Percentiles rank a stretch among this genome's conserved stretches.
Conservation (phyloP, 2,329 filamentous ascomycete species). For the Microcera coccophila region DNA sequence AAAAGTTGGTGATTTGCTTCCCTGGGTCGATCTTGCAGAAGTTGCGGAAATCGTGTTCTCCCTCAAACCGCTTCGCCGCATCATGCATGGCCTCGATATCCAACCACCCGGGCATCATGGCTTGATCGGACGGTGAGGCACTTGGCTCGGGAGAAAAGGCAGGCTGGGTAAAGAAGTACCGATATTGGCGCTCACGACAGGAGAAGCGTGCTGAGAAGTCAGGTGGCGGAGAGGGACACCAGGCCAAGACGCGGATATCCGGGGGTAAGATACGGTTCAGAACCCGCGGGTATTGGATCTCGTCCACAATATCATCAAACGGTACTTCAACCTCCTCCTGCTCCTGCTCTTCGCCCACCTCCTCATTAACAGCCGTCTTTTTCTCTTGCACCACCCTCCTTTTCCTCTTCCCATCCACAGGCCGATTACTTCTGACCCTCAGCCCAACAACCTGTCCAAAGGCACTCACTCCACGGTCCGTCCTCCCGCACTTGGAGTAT, state of each 20-base stretch:
- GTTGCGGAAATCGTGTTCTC: conserved; percentile 91
- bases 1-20: conserved; percentile 85
- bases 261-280: conserved; percentile 84
- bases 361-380: conserved; percentile 6
- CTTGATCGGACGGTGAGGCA: conserved; percentile 10
- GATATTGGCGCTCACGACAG: conserved; percentile 85
- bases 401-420: conserved; percentile 42
- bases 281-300: conserved; percentile 77
- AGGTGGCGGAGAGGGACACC: conserved; percentile 78
- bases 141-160: conserved; percentile 64
- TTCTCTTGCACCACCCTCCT: conserved; percentile 14
- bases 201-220: conserved; percentile 89
- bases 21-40: conserved; percentile 89
- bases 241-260: conserved; percentile 87
- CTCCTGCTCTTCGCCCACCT: conserved; percentile 13
- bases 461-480: conserved; percentile 88
- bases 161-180: conserved; percentile 97
- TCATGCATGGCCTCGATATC: conserved; percentile 82
- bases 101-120: conserved; percentile 67
- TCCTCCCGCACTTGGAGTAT: conserved; percentile 93
- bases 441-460: conserved; percentile 94
- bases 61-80: conserved; percentile 76
- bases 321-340: conserved; percentile 17
- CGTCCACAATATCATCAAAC: conserved; percentile 69
- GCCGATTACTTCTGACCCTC: conserved; percentile 73